phyloP scores from a whole-genome alignment of 257 asterid genomes.

The Nyctanthes arbortristis region DNA sequence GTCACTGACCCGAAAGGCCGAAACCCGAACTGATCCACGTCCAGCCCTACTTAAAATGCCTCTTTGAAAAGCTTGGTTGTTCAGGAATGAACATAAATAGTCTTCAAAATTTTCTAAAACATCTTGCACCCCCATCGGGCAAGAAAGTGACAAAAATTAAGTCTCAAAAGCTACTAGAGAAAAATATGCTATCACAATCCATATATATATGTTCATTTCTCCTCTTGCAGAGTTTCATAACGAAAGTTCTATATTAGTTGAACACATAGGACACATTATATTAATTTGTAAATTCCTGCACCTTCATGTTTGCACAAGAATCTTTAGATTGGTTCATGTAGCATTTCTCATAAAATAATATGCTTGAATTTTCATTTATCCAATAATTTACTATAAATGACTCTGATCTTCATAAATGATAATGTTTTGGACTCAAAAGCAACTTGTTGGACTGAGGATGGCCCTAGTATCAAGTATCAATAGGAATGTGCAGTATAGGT shows the following conservation, averaged over 20 bases:
- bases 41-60: too few species aligned
- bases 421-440: background rate
- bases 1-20: too few species aligned
- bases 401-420: background rate
- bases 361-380: background rate
- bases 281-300: too few species aligned
- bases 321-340: too few species aligned
- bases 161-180: background rate
- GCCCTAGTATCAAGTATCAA: background rate
- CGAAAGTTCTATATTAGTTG: too few species aligned
- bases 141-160: background rate
- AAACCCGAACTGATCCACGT: too few species aligned
- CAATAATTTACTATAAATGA: background rate
- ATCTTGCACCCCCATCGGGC: background rate
- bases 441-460: conserved; percentile 3
- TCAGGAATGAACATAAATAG: background rate
- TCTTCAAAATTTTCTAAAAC: background rate
- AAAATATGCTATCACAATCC: too few species aligned
- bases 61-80: background rate
- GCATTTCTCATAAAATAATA: too few species aligned
- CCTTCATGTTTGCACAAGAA: too few species aligned
- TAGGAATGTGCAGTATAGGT: too few species aligned
- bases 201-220: too few species aligned
- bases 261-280: too few species aligned
- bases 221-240: background rate